Evolutionary conservation across 768 basidiomycete species (phyloP).

Genomic region (Dentipellis sp.): DNA sequence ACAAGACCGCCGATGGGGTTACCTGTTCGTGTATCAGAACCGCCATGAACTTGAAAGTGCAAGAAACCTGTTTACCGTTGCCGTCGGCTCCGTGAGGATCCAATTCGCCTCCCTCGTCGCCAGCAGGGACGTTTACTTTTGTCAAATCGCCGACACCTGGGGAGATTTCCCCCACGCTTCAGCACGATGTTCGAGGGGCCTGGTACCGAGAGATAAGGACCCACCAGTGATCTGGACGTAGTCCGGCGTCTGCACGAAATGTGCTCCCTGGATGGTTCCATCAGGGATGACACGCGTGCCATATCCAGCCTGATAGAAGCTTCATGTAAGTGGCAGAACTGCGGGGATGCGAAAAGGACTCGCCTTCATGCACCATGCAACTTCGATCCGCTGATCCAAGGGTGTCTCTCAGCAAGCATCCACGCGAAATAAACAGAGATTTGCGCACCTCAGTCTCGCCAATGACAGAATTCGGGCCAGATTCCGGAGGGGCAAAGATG

Average conservation of each 20-base stretch:
- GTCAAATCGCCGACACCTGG: conserved; percentile 4
- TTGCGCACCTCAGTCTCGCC: conserved; percentile 49
- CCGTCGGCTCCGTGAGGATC: conserved; percentile 63
- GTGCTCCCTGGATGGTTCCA: conserved; percentile 56
- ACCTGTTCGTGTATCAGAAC: conserved; percentile 19
- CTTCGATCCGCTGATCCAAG: conserved; percentile 36
- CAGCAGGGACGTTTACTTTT: conserved; percentile 45
- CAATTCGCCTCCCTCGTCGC: conserved; percentile 55
- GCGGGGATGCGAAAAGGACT: neutral
- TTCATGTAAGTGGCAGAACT: conserved; percentile 4
- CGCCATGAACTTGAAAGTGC: neutral
- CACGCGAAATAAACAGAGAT: neutral
- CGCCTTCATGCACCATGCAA: conserved; percentile 45
- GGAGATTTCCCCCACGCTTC: neutral
- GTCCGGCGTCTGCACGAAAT: conserved; percentile 65
- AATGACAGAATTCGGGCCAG: conserved; percentile 41
- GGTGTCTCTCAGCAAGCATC: conserved; percentile 23
- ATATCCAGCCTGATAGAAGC: conserved; percentile 34
- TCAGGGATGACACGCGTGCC: conserved; percentile 65
- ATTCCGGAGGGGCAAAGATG: conserved; percentile 41
- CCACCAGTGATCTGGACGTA: conserved; percentile 63
- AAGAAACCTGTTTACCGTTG: conserved; percentile 27
- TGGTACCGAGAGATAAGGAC: conserved; percentile 1
- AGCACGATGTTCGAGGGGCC: no score
- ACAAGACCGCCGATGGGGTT: conserved; percentile 61